These are phyloP conservation scores for Viola pubescens DNA, from an alignment of 441 rosid genomes.

Conservation along the genomic window DNA sequence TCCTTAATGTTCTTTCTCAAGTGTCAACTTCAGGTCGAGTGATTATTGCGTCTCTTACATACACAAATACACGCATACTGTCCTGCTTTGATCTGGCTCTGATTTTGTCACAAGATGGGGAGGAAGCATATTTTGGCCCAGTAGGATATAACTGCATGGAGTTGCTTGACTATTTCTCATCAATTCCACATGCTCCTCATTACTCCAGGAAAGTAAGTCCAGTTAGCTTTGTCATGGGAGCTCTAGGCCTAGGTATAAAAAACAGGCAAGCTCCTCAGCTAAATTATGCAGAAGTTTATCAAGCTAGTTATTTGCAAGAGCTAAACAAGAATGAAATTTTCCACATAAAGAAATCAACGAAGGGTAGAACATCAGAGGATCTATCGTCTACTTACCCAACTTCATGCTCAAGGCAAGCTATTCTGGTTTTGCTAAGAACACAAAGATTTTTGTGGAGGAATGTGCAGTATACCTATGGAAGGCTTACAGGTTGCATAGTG, in stretches of 20 bases:
- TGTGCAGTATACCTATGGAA: slow-evolving; percentile 22
- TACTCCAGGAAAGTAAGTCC: slow-evolving; percentile 22
- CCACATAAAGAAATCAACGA: slow-evolving; percentile 8
- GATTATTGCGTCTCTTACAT: slow-evolving; percentile 18
- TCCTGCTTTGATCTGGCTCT: slow-evolving; percentile 25
- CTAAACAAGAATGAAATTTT: slow-evolving; percentile 12
- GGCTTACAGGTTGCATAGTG: slow-evolving; percentile 24
- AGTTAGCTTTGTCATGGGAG: slow-evolving; percentile 22
- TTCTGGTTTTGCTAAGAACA: slow-evolving; percentile 24
- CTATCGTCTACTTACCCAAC: slow-evolving; percentile 15
- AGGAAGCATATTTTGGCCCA: slow-evolving; percentile 26
- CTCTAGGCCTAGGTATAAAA: slow-evolving; percentile 22
- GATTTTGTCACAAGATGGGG: slow-evolving; percentile 22
- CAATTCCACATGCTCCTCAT: slow-evolving; percentile 18
- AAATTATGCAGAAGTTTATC: slow-evolving; percentile 20
- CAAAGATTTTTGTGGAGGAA: slow-evolving; percentile 30
- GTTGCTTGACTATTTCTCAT: slow-evolving; percentile 20
- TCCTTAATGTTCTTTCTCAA: slow-evolving; percentile 19
- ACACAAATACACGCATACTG: slow-evolving; percentile 18
- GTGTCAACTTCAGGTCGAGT: slow-evolving; percentile 22
- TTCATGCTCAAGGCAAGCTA: slow-evolving; percentile 23
- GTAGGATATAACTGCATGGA: slow-evolving; percentile 18
- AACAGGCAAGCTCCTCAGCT: slow-evolving; percentile 7
- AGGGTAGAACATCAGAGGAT: slow-evolving; percentile 11
- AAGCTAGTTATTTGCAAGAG: slow-evolving; percentile 15